Percentiles rank a stretch among this genome's conserved stretches.
These are phyloP conservation scores for Aleurites moluccanus DNA, from an alignment of 441 rosid species.

Conservation along the genomic window DNA sequence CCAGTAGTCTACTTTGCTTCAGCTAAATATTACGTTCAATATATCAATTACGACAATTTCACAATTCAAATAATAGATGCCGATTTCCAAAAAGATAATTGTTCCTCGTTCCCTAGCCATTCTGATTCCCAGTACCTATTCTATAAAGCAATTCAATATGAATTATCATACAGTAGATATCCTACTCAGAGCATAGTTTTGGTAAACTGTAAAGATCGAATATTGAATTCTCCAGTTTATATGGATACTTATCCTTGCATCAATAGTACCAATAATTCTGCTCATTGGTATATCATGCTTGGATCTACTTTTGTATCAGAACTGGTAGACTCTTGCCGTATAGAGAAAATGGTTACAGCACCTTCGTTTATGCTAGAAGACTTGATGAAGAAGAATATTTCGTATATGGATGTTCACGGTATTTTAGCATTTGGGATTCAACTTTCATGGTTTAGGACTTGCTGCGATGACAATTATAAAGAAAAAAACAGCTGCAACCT, in stretches of 20 bases:
- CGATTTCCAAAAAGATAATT: neutral
- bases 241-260: neutral
- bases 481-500: too few species aligned
- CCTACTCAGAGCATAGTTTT: neutral
- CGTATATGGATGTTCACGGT: neutral
- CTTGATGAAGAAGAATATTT: neutral
- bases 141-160: too few species aligned
- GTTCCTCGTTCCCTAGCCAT: slow-evolving; percentile 5
- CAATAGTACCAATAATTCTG: neutral
- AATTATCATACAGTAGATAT: too few species aligned
- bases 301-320: neutral
- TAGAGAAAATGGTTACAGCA: neutral
- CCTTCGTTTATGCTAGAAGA: neutral
- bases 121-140: too few species aligned
- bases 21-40: neutral
- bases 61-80: slow-evolving; percentile 14
- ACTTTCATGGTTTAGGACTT: neutral
- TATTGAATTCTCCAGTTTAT: neutral
- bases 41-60: slow-evolving; percentile 6
- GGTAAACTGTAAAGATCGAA: neutral
- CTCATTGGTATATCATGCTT: too few species aligned
- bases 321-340: neutral
- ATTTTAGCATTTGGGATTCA: neutral
- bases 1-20: neutral
- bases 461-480: neutral